Base-by-base conservation (phyloP, 768 basidiomycete species). In the Russula griseocarnosa region DNA sequence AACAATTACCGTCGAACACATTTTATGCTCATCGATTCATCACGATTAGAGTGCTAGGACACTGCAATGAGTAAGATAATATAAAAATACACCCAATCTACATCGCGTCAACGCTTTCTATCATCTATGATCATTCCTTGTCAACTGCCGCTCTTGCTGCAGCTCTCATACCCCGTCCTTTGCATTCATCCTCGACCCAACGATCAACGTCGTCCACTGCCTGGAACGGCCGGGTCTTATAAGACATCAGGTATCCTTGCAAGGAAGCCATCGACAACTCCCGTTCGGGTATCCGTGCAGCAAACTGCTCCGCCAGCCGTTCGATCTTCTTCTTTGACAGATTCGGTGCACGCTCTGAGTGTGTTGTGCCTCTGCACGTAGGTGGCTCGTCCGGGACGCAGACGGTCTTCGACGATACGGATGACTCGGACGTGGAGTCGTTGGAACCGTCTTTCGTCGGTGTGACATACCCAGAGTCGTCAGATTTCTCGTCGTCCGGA, bases 171-270 rank as follows among this genome's bases (percentile, higher is more conserved):
- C 79, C 70, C 71, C 60, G 68, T 32, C 46, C 47, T 9, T 59
- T 61, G 42, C 71, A 68, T 65, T 83, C 80, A 67, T 77, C 77
- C 62, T 79, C 78, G 11, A 86, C 77, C 83, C 86, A 88, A 10
- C 62, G 73, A 11, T 69, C 70, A 7, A 78, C 72, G 3, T 78
- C 76, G 28, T 73, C 72, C 16, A 84, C 79, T 9, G 88, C 88
- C 16, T 79, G 80, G 64, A 75, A 72, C 0, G 89, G 87, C 5
- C 80, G 73, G 7, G 75, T 77, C 73, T 90, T 89, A 76, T 86
- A 82, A 22, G 76, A 74, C 86, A 92, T 88, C 64, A 92, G 72
- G 71, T 84, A 89, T 4, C 86, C 83, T 67, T 81, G 80, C 14
- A 82, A 70, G 50, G 73, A 73, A 10, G 81, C 78, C 72, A 80